These are phyloP conservation scores for Globisporangium ultimum DNA, from an alignment of 352 stramenopile genomes.

Conservation along the genomic window DNA sequence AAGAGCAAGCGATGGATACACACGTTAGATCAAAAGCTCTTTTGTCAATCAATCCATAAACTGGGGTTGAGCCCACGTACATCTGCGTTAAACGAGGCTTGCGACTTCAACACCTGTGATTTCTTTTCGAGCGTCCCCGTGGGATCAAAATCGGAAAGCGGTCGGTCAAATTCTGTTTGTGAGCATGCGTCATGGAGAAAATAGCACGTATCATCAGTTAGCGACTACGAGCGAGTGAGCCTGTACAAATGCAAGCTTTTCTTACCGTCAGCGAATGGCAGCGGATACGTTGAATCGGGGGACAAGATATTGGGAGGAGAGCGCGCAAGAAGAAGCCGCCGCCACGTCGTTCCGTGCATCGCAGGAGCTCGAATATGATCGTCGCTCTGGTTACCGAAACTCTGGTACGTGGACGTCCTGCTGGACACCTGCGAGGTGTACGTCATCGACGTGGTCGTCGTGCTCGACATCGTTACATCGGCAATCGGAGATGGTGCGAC, in stretches of 20 bases:
- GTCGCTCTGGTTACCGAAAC: slow-evolving; percentile 1
- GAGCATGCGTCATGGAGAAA: no score
- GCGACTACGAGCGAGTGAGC: neutral
- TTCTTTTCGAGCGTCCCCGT: slow-evolving; percentile 24
- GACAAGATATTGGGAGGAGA: slow-evolving; percentile 26
- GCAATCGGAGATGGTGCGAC: slow-evolving; percentile 1
- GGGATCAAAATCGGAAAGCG: slow-evolving; percentile 37
- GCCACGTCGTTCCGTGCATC: slow-evolving; percentile 24
- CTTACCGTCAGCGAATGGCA: slow-evolving; percentile 8
- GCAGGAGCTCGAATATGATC: slow-evolving; percentile 10
- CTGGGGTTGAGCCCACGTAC: slow-evolving; percentile 9
- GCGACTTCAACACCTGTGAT: slow-evolving; percentile 16
- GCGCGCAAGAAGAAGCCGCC: slow-evolving; percentile 15
- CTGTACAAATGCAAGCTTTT: slow-evolving; percentile 1
- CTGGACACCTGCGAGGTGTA: slow-evolving; percentile 4
- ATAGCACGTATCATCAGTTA: no score
- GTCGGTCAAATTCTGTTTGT: slow-evolving; percentile 28
- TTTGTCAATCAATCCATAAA: neutral
- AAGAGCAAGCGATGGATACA: neutral
- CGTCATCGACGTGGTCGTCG: slow-evolving; percentile 1
- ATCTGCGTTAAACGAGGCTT: slow-evolving; percentile 37
- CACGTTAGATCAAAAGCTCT: neutral
- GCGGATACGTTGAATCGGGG: slow-evolving; percentile 1
- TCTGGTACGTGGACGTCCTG: neutral
- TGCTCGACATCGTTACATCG: slow-evolving; percentile 6